phyloP scores from a whole-genome alignment of 176 grass and related monocot species.

The Puccinellia tenuiflora region DNA sequence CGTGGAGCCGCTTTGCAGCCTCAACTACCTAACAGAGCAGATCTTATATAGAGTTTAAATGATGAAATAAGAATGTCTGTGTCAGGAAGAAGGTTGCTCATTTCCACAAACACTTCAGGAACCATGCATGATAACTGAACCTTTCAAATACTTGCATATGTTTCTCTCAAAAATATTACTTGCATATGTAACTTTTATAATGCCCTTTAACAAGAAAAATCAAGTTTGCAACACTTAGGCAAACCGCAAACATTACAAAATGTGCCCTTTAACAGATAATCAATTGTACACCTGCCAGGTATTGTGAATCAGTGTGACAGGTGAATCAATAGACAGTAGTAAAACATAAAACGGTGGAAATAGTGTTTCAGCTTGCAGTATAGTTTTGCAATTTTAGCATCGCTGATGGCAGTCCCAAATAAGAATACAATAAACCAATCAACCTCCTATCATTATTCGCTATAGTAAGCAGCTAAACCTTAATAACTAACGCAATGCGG shows the following conservation, averaged over 20 bases:
- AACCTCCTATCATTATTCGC: too few relatives aligned
- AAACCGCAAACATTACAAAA: neutral
- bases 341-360: too few relatives aligned
- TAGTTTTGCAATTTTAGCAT: too few relatives aligned
- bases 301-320: neutral
- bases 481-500: too few relatives aligned
- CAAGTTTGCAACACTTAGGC: neutral
- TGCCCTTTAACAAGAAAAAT: neutral
- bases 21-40: slow-evolving; percentile 14
- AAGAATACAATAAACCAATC: too few relatives aligned
- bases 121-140: neutral
- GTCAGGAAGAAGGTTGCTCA: neutral
- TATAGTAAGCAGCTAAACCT: too few relatives aligned
- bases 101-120: neutral
- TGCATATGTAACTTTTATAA: neutral
- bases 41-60: neutral
- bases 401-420: too few relatives aligned
- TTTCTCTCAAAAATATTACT: too few relatives aligned
- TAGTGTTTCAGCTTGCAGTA: too few relatives aligned
- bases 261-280: neutral
- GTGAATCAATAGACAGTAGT: too few relatives aligned
- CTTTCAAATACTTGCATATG: too few relatives aligned
- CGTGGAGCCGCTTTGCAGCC: too few relatives aligned
- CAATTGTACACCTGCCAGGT: neutral
- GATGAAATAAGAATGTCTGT: neutral